A percentile compares a stretch with the other conserved stretches of the same genome.
phyloP scores from a whole-genome alignment of 202 grass and related monocot species.

The Hordeum pubiflorum region DNA sequence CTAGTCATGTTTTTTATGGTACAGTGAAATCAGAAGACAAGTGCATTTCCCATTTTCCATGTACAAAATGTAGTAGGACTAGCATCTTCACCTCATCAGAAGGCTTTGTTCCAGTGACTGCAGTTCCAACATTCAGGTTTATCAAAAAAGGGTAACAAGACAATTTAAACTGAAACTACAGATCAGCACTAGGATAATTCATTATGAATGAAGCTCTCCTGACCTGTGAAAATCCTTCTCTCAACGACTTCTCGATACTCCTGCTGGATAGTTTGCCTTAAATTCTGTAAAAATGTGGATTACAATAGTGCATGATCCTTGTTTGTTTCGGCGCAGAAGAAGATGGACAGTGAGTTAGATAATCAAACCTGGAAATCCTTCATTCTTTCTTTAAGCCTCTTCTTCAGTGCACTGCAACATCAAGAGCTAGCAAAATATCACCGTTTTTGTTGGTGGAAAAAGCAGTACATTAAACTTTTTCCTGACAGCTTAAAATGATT shows the following conservation, averaged over 20 bases:
- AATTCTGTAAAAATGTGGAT: constrained; percentile 35
- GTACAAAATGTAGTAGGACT: not conserved
- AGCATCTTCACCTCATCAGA: constrained; percentile 46
- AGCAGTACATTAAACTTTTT: not conserved
- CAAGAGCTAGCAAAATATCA: not conserved
- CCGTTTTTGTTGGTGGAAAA: not conserved
- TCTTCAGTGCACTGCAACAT: constrained; percentile 67
- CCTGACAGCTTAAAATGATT: not conserved
- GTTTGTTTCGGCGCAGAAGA: not conserved
- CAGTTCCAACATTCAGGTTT: constrained; percentile 17
- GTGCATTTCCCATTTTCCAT: not conserved
- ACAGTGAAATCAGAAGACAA: not conserved
- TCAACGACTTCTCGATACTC: constrained; percentile 74
- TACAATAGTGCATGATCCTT: not conserved
- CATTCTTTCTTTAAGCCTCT: constrained; percentile 80
- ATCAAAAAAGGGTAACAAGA: not conserved
- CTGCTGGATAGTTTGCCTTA: constrained; percentile 72
- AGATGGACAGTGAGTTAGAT: not conserved
- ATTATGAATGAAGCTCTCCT: not conserved
- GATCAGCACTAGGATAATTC: not conserved
- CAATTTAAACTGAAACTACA: not conserved
- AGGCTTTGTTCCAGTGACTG: constrained; percentile 68
- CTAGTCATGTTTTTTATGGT: constrained; percentile 28
- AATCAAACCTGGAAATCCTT: constrained; percentile 63
- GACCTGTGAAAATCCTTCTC: constrained; percentile 70